Evolutionary conservation across 345 rosid species (phyloP).

Genomic region (Orychophragmus violaceus): DNA sequence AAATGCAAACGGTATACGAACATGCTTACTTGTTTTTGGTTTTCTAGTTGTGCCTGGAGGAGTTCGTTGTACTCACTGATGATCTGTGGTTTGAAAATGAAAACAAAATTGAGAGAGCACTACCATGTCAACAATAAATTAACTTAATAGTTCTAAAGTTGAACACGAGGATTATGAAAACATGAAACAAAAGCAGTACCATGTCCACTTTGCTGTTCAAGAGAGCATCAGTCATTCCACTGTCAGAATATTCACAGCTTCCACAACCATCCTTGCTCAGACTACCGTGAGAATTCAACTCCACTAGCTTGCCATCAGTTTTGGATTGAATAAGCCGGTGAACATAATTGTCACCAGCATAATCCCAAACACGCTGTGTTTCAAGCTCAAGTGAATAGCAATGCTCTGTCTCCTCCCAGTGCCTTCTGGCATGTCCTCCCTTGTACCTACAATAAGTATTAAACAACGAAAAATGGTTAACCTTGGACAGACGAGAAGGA

Average conservation of each 20-base stretch:
- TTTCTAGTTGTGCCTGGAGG: constrained; percentile 77
- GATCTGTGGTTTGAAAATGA: constrained; percentile 41
- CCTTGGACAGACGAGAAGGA: not conserved
- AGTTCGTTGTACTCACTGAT: constrained; percentile 84
- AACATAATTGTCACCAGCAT: constrained; percentile 90
- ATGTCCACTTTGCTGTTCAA: constrained; percentile 79
- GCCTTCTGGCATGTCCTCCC: constrained; percentile 77
- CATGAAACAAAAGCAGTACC: constrained; percentile 29
- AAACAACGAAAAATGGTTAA: not conserved
- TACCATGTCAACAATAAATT: constrained; percentile 1
- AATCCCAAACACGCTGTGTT: constrained; percentile 97
- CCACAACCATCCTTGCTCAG: constrained; percentile 64
- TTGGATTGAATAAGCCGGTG: no score
- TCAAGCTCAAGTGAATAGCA: constrained; percentile 94
- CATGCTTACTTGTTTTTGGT: constrained; percentile 79
- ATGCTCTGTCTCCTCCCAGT: constrained; percentile 95
- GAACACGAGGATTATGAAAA: not conserved
- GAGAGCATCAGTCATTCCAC: constrained; percentile 62
- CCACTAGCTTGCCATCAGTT: no score
- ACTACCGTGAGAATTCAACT: constrained; percentile 64
- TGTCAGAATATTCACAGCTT: constrained; percentile 56
- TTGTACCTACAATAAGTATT: constrained; percentile 49
- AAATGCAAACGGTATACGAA: not conserved
- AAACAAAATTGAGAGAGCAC: not conserved
- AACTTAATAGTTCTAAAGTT: not conserved